Evolutionary conservation across 2,329 filamentous ascomycete species (phyloP), one percentile per base, ranked within the genome.

Genomic region (Xylaria sp.): DNA sequence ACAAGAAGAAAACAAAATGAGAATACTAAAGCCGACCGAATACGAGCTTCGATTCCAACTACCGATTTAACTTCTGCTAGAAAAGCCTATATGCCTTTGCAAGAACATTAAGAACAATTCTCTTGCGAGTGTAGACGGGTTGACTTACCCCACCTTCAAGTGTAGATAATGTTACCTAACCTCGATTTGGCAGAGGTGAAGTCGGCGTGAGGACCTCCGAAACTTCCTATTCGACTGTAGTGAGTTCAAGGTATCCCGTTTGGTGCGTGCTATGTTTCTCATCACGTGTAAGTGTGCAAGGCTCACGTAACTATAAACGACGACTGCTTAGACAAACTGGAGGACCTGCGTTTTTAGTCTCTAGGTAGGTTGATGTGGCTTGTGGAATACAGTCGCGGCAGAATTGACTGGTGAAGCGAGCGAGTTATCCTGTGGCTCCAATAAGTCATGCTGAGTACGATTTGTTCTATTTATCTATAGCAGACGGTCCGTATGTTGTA

Each of bases 201-300:
- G 71, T 64, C 74, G 75, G 74, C 68, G 66, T 48, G 23, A 74
- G 48, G 63, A 43, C 66, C 70, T 74, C 75, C 74, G 75, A 69
- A 31, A 55, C 55, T 64, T 57, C 67, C 46, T 25, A 69, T 70
- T 70, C n/a, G 48, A 54, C 31, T n/a, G 36, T 31, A 48, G 62
- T 20, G 31, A 10, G 33, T 48, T 54, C 23, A 28, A 33, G 57
- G 55, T 15, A 62, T 48, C 41, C 15, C 13, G 13, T 13, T 39
- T 59, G n/a, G 46, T 20, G 39, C 39, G 18, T 39, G 25, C 31
- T 28, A 28, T 58, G 52, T 63, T 31, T 36, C n/a, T 48, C 33
- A 28, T 33, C 15, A 28, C 20, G 49, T 56, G 28, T 41, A 8
- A 41, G 36, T 31, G 39, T 36, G 15, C 20, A 13, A 39, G 13